phyloP scores from a whole-genome alignment of 78 protist genomes.

The Isochrysis galbana region DNA sequence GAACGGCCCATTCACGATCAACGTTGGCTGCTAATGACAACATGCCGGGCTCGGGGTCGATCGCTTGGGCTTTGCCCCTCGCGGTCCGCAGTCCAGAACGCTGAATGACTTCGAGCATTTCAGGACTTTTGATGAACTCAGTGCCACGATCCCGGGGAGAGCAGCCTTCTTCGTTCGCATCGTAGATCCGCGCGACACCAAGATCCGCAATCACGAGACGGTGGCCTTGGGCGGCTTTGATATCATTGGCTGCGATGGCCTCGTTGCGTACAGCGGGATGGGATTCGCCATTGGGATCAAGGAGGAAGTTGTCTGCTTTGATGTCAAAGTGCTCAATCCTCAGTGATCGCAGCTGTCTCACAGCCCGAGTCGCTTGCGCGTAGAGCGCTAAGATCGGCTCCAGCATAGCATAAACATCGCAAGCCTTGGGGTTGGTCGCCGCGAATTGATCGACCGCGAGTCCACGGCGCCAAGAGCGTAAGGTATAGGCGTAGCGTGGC shows the following conservation, averaged over 20 bases:
- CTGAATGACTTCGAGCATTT: conserved; percentile 70
- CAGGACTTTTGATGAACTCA: conserved; percentile 88
- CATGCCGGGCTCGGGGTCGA: not conserved
- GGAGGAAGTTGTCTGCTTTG: conserved; percentile 81
- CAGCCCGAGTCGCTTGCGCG: conserved; percentile 48
- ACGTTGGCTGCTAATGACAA: not conserved
- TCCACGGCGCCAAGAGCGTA: conserved; percentile 83
- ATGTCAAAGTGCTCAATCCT: conserved; percentile 83
- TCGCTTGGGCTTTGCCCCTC: too few species aligned
- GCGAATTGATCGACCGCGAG: too few species aligned
- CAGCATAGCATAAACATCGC: conserved; percentile 42
- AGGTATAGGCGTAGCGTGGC: conserved; percentile 62
- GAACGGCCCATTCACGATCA: not conserved
- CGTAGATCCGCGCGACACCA: conserved; percentile 78
- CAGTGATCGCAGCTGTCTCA: conserved; percentile 45
- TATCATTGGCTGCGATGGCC: conserved; percentile 33
- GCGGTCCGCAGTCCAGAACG: too few species aligned
- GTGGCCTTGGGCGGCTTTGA: conserved; percentile 40
- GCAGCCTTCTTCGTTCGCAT: conserved; percentile 63
- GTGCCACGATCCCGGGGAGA: conserved; percentile 83
- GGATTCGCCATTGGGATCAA: conserved; percentile 56
- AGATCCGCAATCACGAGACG: conserved; percentile 65
- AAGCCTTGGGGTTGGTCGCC: too few species aligned
- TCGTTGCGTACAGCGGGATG: conserved; percentile 49
- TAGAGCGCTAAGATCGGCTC: conserved; percentile 54